Evolutionary conservation across 1,284 basidiomycete species (phyloP).

Genomic region (Cutaneotrichosporon spelunceum): DNA sequence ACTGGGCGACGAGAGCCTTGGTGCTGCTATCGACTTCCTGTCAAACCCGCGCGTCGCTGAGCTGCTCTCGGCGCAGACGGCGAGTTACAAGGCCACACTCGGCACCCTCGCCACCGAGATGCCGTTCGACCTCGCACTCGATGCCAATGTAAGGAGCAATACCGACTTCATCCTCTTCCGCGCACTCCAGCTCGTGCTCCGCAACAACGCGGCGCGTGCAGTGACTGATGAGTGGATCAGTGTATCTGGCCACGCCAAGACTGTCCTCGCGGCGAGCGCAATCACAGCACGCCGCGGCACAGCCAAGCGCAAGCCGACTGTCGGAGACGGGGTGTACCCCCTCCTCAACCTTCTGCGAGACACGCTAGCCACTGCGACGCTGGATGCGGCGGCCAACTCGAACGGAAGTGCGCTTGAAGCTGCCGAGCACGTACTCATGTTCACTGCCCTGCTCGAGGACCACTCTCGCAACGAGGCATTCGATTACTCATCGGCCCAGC

Average conservation of each 20-base stretch:
- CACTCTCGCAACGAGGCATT: constrained; percentile 38
- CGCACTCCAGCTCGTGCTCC: constrained; percentile 31
- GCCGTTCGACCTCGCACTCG: constrained; percentile 36
- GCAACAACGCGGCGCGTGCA: constrained; percentile 25
- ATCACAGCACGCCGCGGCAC: constrained; percentile 24
- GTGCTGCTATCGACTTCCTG: constrained; percentile 14
- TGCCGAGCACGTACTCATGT: constrained; percentile 11
- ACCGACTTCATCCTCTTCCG: constrained; percentile 24
- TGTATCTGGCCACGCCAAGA: constrained; percentile 29
- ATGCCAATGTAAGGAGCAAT: constrained; percentile 30
- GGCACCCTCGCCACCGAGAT: constrained; percentile 12
- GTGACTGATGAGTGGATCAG: constrained; percentile 31
- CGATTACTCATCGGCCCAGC: constrained; percentile 53
- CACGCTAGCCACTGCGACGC: constrained; percentile 14
- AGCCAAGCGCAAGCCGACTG: constrained; percentile 27
- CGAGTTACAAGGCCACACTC: not conserved
- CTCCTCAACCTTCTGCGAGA: constrained; percentile 30
- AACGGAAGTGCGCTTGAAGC: not conserved
- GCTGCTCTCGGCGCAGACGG: constrained; percentile 4
- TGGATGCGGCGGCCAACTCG: constrained; percentile 1
- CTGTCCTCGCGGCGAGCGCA: constrained; percentile 35
- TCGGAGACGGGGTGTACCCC: constrained; percentile 39
- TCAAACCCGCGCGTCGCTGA: constrained; percentile 10
- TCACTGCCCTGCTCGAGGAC: constrained; percentile 37
- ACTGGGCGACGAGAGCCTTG: constrained; percentile 8